Evolutionary conservation across 192 early-diverging fungal species (phyloP), one percentile per base, ranked within the genome.

Genomic region (Dimargaris verticillata): DNA sequence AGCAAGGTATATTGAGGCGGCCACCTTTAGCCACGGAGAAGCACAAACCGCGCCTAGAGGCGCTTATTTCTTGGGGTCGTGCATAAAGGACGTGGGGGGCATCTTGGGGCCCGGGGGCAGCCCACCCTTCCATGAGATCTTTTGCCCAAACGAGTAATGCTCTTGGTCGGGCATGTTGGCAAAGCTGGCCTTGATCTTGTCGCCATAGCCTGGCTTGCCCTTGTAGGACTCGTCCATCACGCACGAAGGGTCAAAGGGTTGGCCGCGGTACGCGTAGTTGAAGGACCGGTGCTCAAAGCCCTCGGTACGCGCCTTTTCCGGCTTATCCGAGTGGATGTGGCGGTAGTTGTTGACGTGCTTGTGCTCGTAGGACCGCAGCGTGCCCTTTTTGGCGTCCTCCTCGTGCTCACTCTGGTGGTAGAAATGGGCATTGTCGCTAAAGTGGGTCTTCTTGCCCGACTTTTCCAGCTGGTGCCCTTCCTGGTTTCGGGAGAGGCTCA

Each of bases 331-430:
- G 59, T 72, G 70, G 41, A 75, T 66, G 49, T 72, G 70, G 60
- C 70, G 70, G 66, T 70, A 68, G 61, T 66, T 70, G 68, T 75
- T 75, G 71, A 75, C 69, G 62, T 75, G 74, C 70, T 75, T 75
- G 70, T 75, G 70, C 70, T 75, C 74, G 67, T 75, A 75, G 22
- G 70, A 68, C 61, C 71, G 70, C 59, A 69, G 66, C 18, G 69
- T 70, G 53, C 74, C 74, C 25, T 66, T 64, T 61, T 72, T 72
- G 48, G 66, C 70, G 67, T 75, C 71, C 67, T 75, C 74, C 70
- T 75, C 68, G 63, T 72, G 74, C 71, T 75, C 74, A 64, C 70
- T 68, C 71, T 75, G 74, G 71, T 75, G 74, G 71, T 75, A 75
- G 68, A 70, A 75, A 64, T 72, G 71, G 62, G 70, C 70, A 59